Conservation (phyloP, 768 basidiomycete species). For the Strobilomyces echinocephalus region DNA sequence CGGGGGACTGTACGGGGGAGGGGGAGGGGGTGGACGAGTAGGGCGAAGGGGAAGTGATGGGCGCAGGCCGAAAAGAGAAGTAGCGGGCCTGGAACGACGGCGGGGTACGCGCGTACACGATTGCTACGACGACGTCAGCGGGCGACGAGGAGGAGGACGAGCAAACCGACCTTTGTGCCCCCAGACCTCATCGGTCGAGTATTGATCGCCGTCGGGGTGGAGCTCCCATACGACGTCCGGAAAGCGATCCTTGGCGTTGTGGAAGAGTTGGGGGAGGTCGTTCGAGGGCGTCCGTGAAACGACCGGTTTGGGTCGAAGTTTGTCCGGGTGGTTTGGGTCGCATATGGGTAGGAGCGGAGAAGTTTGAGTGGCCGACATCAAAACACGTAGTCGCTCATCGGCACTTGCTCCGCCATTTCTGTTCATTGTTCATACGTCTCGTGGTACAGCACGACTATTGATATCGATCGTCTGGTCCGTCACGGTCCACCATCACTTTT, state of each 20-base stretch:
- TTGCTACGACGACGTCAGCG: slow-evolving; percentile 47
- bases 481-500: no score
- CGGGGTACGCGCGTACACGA: slow-evolving; percentile 91
- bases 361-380: no score
- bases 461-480: no score
- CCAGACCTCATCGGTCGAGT: slow-evolving; percentile 63
- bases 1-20: slow-evolving; percentile 53
- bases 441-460: no score
- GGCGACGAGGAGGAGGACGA: neutral
- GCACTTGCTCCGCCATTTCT: no score
- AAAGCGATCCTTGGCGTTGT: slow-evolving; percentile 83
- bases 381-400: no score
- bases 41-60: slow-evolving; percentile 45
- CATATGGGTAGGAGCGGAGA: no score
- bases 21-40: slow-evolving; percentile 45
- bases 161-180: slow-evolving; percentile 48
- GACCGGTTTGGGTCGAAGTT: no score
- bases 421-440: no score
- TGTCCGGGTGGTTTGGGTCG: no score
- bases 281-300: slow-evolving; percentile 7
- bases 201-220: slow-evolving; percentile 48
- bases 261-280: slow-evolving; percentile 76
- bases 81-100: slow-evolving; percentile 88
- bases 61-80: slow-evolving; percentile 69
- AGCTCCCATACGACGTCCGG: slow-evolving; percentile 97